Conservation (phyloP, 2,329 filamentous ascomycete species). For the Beauveria bassiana region DNA sequence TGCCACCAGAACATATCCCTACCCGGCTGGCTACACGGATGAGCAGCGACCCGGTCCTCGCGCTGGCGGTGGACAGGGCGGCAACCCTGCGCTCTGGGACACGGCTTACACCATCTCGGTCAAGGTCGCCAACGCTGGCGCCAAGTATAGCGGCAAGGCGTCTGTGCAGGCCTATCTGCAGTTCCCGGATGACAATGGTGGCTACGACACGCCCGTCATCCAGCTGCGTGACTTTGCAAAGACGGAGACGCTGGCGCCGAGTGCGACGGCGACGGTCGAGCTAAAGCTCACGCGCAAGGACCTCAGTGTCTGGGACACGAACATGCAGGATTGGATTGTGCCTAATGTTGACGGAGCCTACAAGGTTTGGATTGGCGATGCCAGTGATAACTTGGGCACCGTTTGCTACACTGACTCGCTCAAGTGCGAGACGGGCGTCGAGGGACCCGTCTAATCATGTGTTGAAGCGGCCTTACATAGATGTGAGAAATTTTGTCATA, state of each 20-base stretch:
- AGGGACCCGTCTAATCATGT: conserved; percentile 4
- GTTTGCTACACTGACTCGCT: conserved; percentile 24
- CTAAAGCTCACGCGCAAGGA: conserved; percentile 60
- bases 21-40: conserved; percentile 59
- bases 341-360: conserved; percentile 29
- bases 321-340: conserved; percentile 59
- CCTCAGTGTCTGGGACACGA: conserved; percentile 64
- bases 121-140: conserved; percentile 47
- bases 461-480: no score
- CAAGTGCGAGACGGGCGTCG: conserved; percentile 19
- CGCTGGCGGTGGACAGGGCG: conserved; percentile 63
- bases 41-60: conserved; percentile 34
- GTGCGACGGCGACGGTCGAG: conserved; percentile 44
- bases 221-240: conserved; percentile 71
- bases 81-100: conserved; percentile 59
- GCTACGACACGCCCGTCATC: conserved; percentile 55
- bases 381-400: conserved; percentile 27
- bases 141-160: conserved; percentile 32
- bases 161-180: conserved; percentile 40
- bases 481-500: background rate
- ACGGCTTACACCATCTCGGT: conserved; percentile 34
- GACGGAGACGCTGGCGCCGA: conserved; percentile 44
- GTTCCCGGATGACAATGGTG: conserved; percentile 26
- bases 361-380: conserved; percentile 31
- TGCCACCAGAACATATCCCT: conserved; percentile 41